Evolutionary conservation across 192 early-diverging fungal genomes (phyloP).

Genomic region (Coemansia sp.): DNA sequence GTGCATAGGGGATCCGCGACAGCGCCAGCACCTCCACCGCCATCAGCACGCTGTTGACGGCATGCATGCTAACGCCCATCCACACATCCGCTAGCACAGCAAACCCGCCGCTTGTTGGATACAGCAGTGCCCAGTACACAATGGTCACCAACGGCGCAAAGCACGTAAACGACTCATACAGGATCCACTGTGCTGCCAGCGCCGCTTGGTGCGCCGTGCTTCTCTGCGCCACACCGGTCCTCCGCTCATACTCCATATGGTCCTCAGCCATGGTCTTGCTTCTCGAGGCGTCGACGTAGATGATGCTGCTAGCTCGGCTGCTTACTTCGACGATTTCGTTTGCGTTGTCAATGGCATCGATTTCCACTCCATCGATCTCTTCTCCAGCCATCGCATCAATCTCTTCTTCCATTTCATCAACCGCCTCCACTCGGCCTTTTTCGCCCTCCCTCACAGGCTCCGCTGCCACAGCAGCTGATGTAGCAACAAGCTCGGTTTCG

Average conservation of each 20-base stretch:
- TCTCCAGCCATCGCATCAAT: background rate
- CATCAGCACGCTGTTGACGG: conserved; percentile 35
- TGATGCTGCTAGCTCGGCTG: conserved; percentile 1
- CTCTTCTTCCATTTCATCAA: background rate
- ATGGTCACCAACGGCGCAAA: conserved; percentile 45
- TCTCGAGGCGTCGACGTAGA: conserved; percentile 1
- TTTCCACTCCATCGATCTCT: too few species aligned
- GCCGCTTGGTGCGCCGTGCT: conserved; percentile 15
- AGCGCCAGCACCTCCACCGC: conserved; percentile 24
- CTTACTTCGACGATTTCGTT: background rate
- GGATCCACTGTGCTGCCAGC: conserved; percentile 43
- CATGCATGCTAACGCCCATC: conserved; percentile 54
- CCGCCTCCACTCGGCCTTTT: too few species aligned
- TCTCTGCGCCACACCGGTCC: too few species aligned
- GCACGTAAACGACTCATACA: conserved; percentile 50
- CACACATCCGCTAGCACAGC: conserved; percentile 15
- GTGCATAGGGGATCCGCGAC: conserved; percentile 16
- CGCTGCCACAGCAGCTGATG: too few species aligned
- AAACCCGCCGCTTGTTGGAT: conserved; percentile 22
- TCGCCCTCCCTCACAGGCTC: too few species aligned
- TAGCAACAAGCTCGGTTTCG: background rate
- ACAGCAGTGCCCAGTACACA: conserved; percentile 45
- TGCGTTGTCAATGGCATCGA: too few species aligned
- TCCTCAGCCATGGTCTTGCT: background rate
- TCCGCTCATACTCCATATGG: background rate